A percentile compares a stretch with the other conserved stretches of the same genome.
These are phyloP conservation scores for Canavalia ensiformis DNA, from an alignment of 306 rosid species.

Conservation along the genomic window DNA sequence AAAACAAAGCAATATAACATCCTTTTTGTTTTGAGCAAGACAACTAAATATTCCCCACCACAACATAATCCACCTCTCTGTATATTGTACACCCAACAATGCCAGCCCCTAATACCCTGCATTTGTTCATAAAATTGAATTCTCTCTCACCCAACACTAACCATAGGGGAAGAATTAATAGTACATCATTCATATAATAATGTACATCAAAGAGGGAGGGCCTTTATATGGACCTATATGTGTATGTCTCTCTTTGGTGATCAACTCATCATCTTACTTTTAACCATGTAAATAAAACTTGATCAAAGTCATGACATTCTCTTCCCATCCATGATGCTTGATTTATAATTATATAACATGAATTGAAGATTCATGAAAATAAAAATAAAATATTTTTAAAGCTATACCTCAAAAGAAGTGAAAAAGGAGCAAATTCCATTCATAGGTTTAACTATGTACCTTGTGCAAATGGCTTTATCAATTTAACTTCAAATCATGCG, in stretches of 20 bases:
- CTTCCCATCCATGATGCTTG: not conserved
- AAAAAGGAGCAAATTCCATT: not conserved
- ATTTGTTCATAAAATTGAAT: conserved; percentile 17
- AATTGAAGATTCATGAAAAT: not conserved
- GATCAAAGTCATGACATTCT: not conserved
- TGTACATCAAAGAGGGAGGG: not conserved
- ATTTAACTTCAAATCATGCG: not conserved
- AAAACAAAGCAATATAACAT: conserved; percentile 47
- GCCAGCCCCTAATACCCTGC: conserved; percentile 45
- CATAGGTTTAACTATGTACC: not conserved
- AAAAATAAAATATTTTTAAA: not conserved
- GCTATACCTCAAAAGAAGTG: conserved; percentile 17
- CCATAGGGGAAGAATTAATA: not conserved
- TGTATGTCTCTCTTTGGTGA: not conserved
- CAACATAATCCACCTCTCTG: conserved; percentile 45
- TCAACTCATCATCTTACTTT: not conserved
- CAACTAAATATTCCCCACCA: conserved; percentile 49
- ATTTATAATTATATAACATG: not conserved
- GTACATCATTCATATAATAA: not conserved
- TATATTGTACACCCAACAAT: conserved; percentile 42
- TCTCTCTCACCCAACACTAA: not conserved
- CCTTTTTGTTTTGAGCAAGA: conserved; percentile 54
- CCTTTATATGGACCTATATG: not conserved
- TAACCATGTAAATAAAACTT: not conserved
- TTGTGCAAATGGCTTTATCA: no score